Evolutionary conservation across 73 alveolate species (phyloP).

Genomic region (Blepharisma japonicum): DNA sequence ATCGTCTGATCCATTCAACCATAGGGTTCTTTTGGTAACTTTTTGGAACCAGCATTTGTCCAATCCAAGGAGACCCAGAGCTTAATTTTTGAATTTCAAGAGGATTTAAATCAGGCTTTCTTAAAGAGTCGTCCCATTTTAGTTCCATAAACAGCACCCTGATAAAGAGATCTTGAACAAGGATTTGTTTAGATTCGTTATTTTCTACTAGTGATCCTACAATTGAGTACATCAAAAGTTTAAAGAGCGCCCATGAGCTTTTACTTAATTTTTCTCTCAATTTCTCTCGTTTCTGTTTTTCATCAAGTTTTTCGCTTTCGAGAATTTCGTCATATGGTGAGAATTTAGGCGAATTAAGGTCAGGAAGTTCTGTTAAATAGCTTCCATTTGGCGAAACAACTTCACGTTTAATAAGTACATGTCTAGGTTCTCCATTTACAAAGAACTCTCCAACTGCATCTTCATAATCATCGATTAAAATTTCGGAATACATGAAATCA

Average conservation of each 20-base stretch:
- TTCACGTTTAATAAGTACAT: not conserved
- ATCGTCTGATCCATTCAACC: conserved; percentile 27
- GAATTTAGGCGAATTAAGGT: not conserved
- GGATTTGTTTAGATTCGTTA: not conserved
- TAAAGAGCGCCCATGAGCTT: conserved; percentile 24
- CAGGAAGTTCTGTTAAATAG: not conserved
- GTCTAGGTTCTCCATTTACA: not conserved
- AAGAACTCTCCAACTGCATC: not conserved
- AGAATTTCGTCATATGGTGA: conserved; percentile 6
- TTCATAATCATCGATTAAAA: not conserved
- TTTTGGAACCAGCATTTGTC: not conserved
- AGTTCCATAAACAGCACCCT: not conserved
- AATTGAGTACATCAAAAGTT: conserved; percentile 5
- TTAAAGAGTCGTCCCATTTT: conserved; percentile 26
- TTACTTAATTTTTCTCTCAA: not conserved
- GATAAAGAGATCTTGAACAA: conserved; percentile 16
- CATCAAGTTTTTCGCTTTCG: not conserved
- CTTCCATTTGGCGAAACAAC: not conserved
- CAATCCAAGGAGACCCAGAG: conserved; percentile 12
- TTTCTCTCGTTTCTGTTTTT: conserved; percentile 6
- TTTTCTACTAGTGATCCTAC: conserved; percentile 6
- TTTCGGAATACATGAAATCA: not conserved
- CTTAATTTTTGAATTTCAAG: not conserved
- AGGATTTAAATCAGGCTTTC: not conserved
- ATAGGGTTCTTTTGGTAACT: conserved; percentile 5